These are phyloP conservation scores for Cucumis hystrix DNA, from an alignment of 306 rosid species.

Conservation along the genomic window DNA sequence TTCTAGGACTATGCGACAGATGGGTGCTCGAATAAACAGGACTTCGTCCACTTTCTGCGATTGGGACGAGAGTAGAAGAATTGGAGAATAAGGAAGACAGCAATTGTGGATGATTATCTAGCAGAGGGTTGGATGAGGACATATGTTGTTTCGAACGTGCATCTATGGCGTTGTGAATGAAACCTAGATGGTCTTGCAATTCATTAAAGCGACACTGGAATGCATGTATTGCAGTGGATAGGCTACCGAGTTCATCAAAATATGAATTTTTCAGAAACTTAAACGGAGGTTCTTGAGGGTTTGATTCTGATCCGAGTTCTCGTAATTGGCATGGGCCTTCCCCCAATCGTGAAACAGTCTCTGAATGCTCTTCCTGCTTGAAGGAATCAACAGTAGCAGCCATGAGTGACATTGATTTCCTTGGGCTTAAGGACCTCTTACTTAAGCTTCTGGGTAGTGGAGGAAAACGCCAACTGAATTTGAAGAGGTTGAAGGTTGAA, in stretches of 20 bases:
- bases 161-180: constrained; percentile 27
- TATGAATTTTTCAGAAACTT: not conserved
- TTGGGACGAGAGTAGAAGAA: not conserved
- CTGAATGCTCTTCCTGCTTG: not conserved
- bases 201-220: constrained; percentile 32
- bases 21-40: not conserved
- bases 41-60: not conserved
- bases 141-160: constrained; percentile 14
- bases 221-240: constrained; percentile 18
- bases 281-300: not conserved
- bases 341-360: not conserved
- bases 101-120: too few relatives aligned
- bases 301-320: not conserved
- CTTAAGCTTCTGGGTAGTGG: not conserved
- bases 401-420: not conserved
- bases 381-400: not conserved
- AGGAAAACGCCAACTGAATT: not conserved
- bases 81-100: not conserved
- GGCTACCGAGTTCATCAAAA: constrained; percentile 23
- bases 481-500: not conserved
- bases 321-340: not conserved
- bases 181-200: constrained; percentile 31
- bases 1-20: not conserved
- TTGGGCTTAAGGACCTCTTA: not conserved
- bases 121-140: not conserved